Base-by-base conservation (phyloP, 2,329 filamentous ascomycete genomes). In the Ophiostoma fasciatum region DNA sequence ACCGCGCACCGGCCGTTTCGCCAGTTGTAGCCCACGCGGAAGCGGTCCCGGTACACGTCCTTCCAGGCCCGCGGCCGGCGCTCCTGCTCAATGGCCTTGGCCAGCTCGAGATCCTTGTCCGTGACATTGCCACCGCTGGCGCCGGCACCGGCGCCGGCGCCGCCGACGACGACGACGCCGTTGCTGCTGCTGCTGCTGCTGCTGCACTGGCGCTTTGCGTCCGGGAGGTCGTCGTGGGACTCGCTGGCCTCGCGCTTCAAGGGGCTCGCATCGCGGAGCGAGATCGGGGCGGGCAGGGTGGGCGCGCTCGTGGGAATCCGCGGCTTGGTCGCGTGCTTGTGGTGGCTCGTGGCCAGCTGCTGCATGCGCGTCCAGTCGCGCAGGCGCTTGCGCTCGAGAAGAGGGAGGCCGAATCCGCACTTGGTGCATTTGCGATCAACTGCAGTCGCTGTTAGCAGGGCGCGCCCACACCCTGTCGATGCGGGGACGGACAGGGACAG, bases 1-100 rank as follows among this genome's bases (percentile, higher is more conserved):
- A 82, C 79, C 7, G 78, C 78, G 59, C 80, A 96, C 26, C 88
- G 76, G 4, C 90, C 88, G 45, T 93, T 85, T 55, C 94, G 93
- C 90, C 90, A 98, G 55, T 96, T 96, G 41, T 79, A 90, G 35
- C 90, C 88, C 32, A 98, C 85, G 54, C 88, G 90, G 66, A 88
- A 96, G 10, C 55, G 74, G 54, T 94, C 88, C 44, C 84, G 82
- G 62, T 98, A 98, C 1, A 98, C 83, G 42, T 93, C 85, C 57
- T 98, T 98, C 90, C 90, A 98, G 0, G 80, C 85, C 21, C 84
- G 61, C 34, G 67, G 68, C 43, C 64, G 67, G 19, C 62, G 64
- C 40, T 66, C 61, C 10, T 28, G 31, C 15, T 44, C 35, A 13
- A 39, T 34, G 1, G 37, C 37, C 5, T 28, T 46, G 33, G 11